Evolutionary conservation across 1,284 basidiomycete genomes (phyloP), one percentile per base, ranked within the genome.

Genomic region (Ceratobasidium sp.): DNA sequence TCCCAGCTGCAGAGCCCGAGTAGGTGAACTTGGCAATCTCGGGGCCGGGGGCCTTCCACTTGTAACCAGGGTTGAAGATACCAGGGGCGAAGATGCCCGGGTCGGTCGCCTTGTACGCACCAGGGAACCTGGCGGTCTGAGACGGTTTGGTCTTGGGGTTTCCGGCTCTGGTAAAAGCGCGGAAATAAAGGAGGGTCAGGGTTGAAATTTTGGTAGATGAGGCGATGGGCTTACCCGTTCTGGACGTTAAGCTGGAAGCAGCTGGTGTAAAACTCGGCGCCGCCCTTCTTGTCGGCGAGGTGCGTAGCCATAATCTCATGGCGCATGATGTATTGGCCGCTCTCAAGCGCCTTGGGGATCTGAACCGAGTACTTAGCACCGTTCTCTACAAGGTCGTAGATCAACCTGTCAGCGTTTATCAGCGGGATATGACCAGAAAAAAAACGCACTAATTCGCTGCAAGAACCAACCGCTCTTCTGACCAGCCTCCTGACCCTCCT

Each of bases 291-390:
- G 65, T 81, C 82, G 17, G 88, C 93, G 54, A 89, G 85, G 80
- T 94, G 93, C 20, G 93, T 88, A 7, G 90, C 89, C 82, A 94
- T 90, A 82, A 94, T 88, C 84, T 94, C 92, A 82, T 91, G 89
- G 2, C 93, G 90, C 80, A 94, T 83, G 77, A 94, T 86, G 82
- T 94, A 94, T 81, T 90, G 85, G 1, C 93, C 93, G 0, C 91
- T 82, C 0, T 87, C 85, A 76, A 94, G 84, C 76, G 85, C 87
- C 26, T 82, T 76, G 1, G 92, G 92, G 73, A 94, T 84, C 0
- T 86, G 89, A 15, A 90, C 85, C 9, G 84, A 86, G 56, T 87
- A 86, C 6, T 87, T 82, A 33, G 77, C 46, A 33, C 85, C 85
- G 28, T n/a, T n/a, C n/a, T n/a, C n/a, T n/a, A n/a, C n/a, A n/a